phyloP scores from a whole-genome alignment of 345 rosid genomes.

The Barbarea vulgaris region DNA sequence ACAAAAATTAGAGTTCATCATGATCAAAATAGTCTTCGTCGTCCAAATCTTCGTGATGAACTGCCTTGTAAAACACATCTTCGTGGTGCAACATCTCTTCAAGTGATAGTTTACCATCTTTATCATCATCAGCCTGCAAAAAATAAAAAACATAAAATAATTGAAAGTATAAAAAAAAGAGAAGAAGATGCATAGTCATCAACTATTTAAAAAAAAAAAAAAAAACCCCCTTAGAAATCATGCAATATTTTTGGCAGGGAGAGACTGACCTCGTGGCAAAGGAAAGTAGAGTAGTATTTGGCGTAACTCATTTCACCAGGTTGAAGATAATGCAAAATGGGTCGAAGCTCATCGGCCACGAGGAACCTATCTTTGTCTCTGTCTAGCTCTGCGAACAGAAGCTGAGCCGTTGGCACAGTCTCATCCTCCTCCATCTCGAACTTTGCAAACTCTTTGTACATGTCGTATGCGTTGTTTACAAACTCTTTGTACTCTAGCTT shows the following conservation, averaged over 20 bases:
- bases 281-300: conserved; percentile 53
- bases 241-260: neutral
- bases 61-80: conserved; percentile 54
- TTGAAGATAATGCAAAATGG: conserved; percentile 59
- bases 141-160: neutral
- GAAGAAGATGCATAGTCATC: neutral
- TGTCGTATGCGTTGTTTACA: conserved; percentile 43
- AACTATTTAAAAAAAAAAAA: too few species aligned
- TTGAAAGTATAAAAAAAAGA: neutral
- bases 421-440: conserved; percentile 41
- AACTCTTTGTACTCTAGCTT: conserved; percentile 60
- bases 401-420: conserved; percentile 43
- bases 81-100: conserved; percentile 67
- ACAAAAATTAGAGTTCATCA: conserved; percentile 53
- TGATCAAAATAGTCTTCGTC: conserved; percentile 52
- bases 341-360: conserved; percentile 55
- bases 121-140: conserved; percentile 63
- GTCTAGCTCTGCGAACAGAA: conserved; percentile 61
- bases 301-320: conserved; percentile 72
- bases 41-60: conserved; percentile 41
- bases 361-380: conserved; percentile 55
- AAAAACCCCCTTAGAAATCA: too few species aligned
- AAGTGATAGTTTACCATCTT: conserved; percentile 57
- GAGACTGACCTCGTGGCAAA: conserved; percentile 52
- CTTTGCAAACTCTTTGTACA: conserved; percentile 53